phyloP scores from a whole-genome alignment of 2,329 filamentous ascomycete species.

The Cladosporium cucumerinum region DNA sequence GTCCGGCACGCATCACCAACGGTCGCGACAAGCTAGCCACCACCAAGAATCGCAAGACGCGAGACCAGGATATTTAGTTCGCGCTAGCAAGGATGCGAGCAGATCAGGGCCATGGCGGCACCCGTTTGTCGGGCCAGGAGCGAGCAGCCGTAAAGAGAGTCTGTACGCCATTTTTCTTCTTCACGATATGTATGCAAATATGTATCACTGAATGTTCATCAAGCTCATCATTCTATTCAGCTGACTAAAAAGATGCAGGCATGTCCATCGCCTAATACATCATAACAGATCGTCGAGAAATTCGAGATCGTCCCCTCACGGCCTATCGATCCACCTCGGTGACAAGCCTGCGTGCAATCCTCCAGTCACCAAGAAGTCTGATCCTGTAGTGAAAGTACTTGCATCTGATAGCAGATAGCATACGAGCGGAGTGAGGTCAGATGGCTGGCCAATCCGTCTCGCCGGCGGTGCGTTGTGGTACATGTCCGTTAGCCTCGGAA shows the following conservation, averaged over 20 bases:
- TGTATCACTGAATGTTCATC: too few species aligned
- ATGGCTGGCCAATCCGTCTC: conserved; percentile 15
- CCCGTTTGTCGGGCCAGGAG: conserved; percentile 3
- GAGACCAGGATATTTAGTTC: neutral
- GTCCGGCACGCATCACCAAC: neutral
- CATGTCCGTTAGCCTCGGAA: conserved; percentile 16
- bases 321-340: conserved; percentile 8
- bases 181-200: neutral
- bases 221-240: too few species aligned
- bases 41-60: neutral
- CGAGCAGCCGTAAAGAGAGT: neutral
- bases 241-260: neutral
- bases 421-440: conserved; percentile 18
- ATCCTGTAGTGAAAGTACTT: conserved; percentile 17
- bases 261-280: neutral
- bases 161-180: neutral
- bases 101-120: neutral
- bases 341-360: conserved; percentile 18
- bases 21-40: conserved; percentile 1
- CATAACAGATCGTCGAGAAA: neutral
- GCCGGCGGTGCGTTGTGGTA: conserved; percentile 18
- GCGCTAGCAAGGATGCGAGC: neutral
- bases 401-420: conserved; percentile 19
- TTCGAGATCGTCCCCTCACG: neutral
- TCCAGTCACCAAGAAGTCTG: conserved; percentile 18